A percentile compares a stretch with the other conserved stretches of the same genome.
Evolutionary conservation across 2,329 filamentous ascomycete genomes (phyloP).

Genomic region (Nakataea oryzae): DNA sequence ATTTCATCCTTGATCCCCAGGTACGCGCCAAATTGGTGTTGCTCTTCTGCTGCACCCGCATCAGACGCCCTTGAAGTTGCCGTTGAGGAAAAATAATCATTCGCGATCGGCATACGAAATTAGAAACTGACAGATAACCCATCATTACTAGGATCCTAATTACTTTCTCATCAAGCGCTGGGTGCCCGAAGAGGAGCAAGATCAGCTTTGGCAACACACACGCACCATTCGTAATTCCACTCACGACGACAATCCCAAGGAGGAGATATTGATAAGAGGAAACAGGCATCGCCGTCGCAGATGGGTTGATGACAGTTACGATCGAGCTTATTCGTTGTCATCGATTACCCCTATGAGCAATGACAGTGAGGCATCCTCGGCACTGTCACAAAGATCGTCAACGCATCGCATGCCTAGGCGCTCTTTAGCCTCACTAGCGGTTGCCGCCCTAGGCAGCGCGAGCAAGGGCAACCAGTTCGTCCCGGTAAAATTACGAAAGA

Average conservation of each 20-base stretch:
- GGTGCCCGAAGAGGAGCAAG: conserved; percentile 62
- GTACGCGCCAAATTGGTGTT: neutral
- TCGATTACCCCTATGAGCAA: neutral
- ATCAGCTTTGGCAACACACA: conserved; percentile 64
- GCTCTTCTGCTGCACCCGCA: neutral
- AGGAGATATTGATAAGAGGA: neutral
- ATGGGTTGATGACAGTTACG: neutral
- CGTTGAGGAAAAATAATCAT: neutral
- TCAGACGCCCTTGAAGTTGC: neutral
- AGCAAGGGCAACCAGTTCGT: neutral
- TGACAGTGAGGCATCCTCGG: neutral
- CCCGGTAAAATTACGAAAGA: neutral
- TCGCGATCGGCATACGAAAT: neutral
- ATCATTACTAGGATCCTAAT: conserved; percentile 44
- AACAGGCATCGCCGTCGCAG: neutral
- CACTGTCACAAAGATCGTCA: no score
- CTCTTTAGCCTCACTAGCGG: no score
- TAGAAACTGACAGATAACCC: neutral
- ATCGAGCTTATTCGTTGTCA: neutral
- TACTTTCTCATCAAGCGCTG: conserved; percentile 49
- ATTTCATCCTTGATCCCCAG: conserved; percentile 26
- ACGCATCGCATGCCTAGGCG: no score
- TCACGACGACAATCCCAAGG: neutral
- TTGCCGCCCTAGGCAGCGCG: no score
- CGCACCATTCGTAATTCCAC: conserved; percentile 39